Evolutionary conservation across 345 rosid species (phyloP).

Genomic region (Gossypium rotundifolium): DNA sequence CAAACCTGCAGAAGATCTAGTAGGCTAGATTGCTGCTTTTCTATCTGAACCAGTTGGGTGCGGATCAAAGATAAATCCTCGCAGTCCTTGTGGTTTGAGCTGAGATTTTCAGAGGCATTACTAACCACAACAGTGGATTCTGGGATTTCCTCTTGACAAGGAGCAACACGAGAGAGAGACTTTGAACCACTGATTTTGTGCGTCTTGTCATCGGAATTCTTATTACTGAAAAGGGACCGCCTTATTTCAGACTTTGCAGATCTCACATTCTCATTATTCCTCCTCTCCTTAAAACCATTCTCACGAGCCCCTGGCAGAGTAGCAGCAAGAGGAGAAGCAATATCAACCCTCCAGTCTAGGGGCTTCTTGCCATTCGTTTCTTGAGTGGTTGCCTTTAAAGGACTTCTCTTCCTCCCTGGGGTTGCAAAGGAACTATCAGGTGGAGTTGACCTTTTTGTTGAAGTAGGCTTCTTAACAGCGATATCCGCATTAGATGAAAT

Average conservation of each 20-base stretch:
- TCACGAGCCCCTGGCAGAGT: slow-evolving; percentile 25
- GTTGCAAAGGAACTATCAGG: slow-evolving; percentile 46
- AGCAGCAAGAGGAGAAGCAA: slow-evolving; percentile 25
- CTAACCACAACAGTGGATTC: slow-evolving; percentile 30
- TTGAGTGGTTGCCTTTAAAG: slow-evolving; percentile 25
- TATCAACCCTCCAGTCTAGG: slow-evolving; percentile 50
- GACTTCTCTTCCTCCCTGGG: slow-evolving; percentile 41
- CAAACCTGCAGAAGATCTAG: slow-evolving; percentile 88
- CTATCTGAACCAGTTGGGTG: slow-evolving; percentile 82
- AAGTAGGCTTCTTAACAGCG: slow-evolving; percentile 27
- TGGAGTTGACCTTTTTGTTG: slow-evolving; percentile 37
- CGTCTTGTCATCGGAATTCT: slow-evolving; percentile 42
- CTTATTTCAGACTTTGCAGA: slow-evolving; percentile 35
- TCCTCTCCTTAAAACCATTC: slow-evolving; percentile 28
- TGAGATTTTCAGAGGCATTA: slow-evolving; percentile 40
- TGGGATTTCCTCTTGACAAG: slow-evolving; percentile 36
- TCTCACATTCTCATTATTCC: slow-evolving; percentile 21
- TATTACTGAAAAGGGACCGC: slow-evolving; percentile 36
- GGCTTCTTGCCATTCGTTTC: slow-evolving; percentile 45
- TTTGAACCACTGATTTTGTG: slow-evolving; percentile 44
- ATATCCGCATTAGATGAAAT: slow-evolving; percentile 25
- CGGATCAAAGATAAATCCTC: slow-evolving; percentile 78
- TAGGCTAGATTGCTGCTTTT: slow-evolving; percentile 83
- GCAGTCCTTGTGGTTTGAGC: slow-evolving; percentile 48
- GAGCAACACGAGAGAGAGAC: slow-evolving; percentile 56